Percentiles rank a stretch among this genome's conserved stretches.
These are phyloP conservation scores for Euphorbia peplus DNA, from an alignment of 345 rosid species.

Conservation along the genomic window DNA sequence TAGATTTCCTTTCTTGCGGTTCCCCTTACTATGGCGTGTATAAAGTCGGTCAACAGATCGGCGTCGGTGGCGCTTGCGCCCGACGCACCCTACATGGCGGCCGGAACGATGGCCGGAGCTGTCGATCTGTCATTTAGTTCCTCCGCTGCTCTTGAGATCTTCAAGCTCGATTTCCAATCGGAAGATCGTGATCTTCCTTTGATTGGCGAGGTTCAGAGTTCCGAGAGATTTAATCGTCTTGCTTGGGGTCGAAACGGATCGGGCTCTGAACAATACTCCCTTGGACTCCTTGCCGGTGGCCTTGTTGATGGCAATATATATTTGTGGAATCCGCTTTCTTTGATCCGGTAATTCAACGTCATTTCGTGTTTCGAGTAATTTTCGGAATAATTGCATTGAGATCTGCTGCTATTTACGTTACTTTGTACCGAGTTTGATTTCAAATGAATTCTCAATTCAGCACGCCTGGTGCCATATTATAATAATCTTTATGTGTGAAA, in stretches of 20 bases:
- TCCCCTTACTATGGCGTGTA: constrained; percentile 60
- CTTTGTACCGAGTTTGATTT: constrained; percentile 1
- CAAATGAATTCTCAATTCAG: background rate
- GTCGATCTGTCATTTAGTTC: constrained; percentile 97
- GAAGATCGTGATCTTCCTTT: constrained; percentile 78
- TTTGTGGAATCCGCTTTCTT: constrained; percentile 75
- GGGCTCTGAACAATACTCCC: constrained; percentile 65
- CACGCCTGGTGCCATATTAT: background rate
- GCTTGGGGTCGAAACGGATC: constrained; percentile 94
- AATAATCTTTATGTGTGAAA: background rate
- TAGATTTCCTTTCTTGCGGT: background rate
- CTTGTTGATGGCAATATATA: constrained; percentile 86
- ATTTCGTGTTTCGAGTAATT: background rate
- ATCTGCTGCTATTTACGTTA: background rate
- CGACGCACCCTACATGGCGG: constrained; percentile 95
- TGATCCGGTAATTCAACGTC: constrained; percentile 59
- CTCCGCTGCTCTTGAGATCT: constrained; percentile 90
- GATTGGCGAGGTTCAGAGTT: constrained; percentile 73
- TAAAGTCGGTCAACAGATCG: constrained; percentile 85
- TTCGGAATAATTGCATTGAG: constrained; percentile 1
- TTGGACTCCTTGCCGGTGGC: constrained; percentile 95
- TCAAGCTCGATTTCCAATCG: constrained; percentile 91
- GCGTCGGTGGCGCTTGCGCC: constrained; percentile 96
- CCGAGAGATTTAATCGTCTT: constrained; percentile 92
- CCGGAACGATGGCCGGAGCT: constrained; percentile 99